Percentiles rank a stretch among this genome's conserved stretches.
Evolutionary conservation across 345 rosid genomes (phyloP).

Genomic region (Erodium maritimum): DNA sequence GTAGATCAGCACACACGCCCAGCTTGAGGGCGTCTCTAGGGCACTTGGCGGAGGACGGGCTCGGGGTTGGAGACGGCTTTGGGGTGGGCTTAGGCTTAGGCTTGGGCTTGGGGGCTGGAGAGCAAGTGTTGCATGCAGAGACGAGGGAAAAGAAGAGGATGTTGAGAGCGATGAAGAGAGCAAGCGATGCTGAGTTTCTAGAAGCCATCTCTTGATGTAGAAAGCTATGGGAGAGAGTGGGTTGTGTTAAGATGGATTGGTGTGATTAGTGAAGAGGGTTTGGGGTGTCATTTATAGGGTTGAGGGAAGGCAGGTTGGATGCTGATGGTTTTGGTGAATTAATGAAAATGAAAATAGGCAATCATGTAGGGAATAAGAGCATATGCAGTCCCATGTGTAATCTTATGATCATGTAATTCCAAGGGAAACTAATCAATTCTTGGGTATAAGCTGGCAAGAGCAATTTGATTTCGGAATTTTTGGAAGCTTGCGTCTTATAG

Average conservation of each 20-base stretch:
- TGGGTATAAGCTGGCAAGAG: no score
- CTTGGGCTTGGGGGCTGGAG: background rate
- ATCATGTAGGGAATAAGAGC: background rate
- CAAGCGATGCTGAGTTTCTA: slow-evolving; percentile 12
- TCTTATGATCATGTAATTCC: no score
- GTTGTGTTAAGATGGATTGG: no score
- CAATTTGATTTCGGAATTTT: no score
- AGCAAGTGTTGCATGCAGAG: background rate
- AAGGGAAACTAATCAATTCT: no score
- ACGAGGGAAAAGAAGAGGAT: slow-evolving; percentile 21
- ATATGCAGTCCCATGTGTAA: background rate
- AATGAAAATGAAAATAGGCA: background rate
- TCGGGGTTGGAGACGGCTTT: background rate
- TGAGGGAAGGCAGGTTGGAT: background rate
- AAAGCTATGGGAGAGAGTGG: background rate
- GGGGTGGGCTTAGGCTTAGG: background rate
- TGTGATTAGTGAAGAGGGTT: background rate
- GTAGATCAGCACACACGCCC: slow-evolving; percentile 43
- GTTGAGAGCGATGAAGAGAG: slow-evolving; percentile 19
- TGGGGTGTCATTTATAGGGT: background rate
- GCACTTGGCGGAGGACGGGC: slow-evolving; percentile 3
- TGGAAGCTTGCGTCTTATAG: no score
- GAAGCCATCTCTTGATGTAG: slow-evolving; percentile 13
- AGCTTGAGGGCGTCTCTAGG: slow-evolving; percentile 64
- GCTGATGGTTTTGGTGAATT: background rate